Base-by-base conservation (phyloP, 768 basidiomycete genomes). In the Boletus rubescentipes region DNA sequence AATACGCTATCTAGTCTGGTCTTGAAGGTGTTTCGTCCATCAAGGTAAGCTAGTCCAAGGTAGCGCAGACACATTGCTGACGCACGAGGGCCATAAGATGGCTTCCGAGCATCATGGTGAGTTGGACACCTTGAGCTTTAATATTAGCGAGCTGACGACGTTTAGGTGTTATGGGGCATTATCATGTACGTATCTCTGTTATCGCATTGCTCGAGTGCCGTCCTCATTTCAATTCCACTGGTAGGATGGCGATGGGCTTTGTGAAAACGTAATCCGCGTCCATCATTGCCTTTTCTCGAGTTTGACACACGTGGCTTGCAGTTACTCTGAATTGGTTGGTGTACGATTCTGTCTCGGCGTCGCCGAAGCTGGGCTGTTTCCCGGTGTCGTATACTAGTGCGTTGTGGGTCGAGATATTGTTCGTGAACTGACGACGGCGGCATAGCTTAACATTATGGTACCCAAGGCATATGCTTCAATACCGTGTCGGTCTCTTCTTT, bases 301-400 rank as follows among this genome's bases (percentile, higher is more conserved):
- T n/a, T 35, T 53, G 32, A 50, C 30, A 21, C 5, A 47, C 21
- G 15, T 32, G 23, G n/a, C 18, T 18, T 38, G 5, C 57, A 87
- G 86, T 23, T 87, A 84, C 61, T 78, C 78, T 9, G 79, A 86
- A 61, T 77, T 87, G 14, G 77, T 85, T 12, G 84, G 77, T 18
- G 75, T 73, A 10, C 79, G 85, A 10, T 68, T 83, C 8, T 80
- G 78, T 54, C 78, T 89, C 0, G 88, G 87, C 3, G 62, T 85
- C 2, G 79, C 85, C 0, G 88, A 90, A 68, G 83, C 85, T 5
- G 86, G 88, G 4, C 64, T 88, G 10, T 89, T 86, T 67, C 87
- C 88, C 11, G 87, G 87, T 23, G 84, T 89, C 10, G 79, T 81
- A 0, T 91, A 87, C 72, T 89, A 86, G 87, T 87, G 51, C 41